Conservation (phyloP, 768 basidiomycete species). For the Rhodotorula diobovata region DNA sequence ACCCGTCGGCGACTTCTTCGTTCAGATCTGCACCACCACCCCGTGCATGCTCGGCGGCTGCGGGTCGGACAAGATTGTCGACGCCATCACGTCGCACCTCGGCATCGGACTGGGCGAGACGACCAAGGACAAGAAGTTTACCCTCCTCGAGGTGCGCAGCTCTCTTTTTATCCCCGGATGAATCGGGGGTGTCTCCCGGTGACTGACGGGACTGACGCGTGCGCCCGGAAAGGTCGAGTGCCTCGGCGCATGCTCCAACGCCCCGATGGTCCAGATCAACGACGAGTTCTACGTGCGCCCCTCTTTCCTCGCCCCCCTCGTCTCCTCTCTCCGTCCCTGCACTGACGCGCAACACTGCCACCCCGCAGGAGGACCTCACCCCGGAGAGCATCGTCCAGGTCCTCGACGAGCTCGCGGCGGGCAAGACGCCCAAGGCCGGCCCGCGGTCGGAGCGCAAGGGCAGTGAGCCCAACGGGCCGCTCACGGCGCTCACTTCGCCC, state of each 20-base stretch:
- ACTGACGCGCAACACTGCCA: background rate
- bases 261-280: constrained; percentile 89
- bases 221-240: constrained; percentile 70
- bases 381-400: constrained; percentile 51
- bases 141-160: constrained; percentile 65
- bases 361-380: constrained; percentile 50
- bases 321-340: background rate
- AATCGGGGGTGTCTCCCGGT: background rate
- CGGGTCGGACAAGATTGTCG: constrained; percentile 83
- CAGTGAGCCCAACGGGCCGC: constrained; percentile 30
- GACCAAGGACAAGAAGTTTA: constrained; percentile 94
- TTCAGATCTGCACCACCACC: constrained; percentile 98
- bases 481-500: constrained; percentile 28
- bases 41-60: constrained; percentile 80
- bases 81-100: constrained; percentile 75
- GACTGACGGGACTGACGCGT: no score
- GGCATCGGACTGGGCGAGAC: constrained; percentile 66
- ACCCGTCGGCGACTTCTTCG: constrained; percentile 87
- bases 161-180: background rate
- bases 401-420: constrained; percentile 51
- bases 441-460: constrained; percentile 56
- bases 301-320: constrained; percentile 16
- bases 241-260: constrained; percentile 96
- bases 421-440: constrained; percentile 84
- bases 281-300: constrained; percentile 92